These are phyloP conservation scores for Trifolium dubium DNA, from an alignment of 306 rosid species.

Conservation along the genomic window DNA sequence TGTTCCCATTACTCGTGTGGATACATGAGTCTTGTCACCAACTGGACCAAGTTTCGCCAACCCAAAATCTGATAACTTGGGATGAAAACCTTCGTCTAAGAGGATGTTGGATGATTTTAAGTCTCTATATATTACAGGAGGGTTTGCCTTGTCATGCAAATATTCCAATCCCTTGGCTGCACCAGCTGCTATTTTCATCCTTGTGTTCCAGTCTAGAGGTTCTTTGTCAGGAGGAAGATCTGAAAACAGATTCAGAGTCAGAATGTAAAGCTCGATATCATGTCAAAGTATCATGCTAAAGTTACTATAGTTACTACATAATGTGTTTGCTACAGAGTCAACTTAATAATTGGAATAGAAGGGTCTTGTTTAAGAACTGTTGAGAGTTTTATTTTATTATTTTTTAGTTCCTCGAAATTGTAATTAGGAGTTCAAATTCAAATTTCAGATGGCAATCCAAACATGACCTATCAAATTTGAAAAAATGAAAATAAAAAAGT, in stretches of 20 bases:
- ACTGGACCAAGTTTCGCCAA: conserved; percentile 97
- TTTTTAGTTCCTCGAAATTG: neutral
- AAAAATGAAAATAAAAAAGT: neutral
- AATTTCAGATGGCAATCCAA: neutral
- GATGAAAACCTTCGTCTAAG: conserved; percentile 87
- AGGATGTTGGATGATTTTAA: conserved; percentile 94
- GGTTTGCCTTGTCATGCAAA: conserved; percentile 91
- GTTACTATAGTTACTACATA: neutral
- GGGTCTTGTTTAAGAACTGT: neutral
- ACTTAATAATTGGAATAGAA: neutral
- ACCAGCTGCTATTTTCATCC: conserved; percentile 99
- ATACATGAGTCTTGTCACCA: conserved; percentile 95
- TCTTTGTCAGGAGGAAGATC: conserved; percentile 81
- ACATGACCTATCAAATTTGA: neutral
- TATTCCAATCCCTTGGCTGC: conserved; percentile 98
- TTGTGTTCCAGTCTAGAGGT: conserved; percentile 92
- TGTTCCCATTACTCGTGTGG: conserved; percentile 97
- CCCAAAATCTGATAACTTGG: conserved; percentile 93
- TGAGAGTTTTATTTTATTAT: neutral
- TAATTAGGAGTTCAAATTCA: neutral
- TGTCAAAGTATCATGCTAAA: conserved; percentile 6
- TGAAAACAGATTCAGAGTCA: conserved; percentile 47
- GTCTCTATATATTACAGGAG: conserved; percentile 96
- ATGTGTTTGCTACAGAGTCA: neutral
- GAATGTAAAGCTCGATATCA: neutral